Evolutionary conservation across 1,139 yeast species (phyloP), one percentile per base, ranked within the genome.

Genomic region (Lodderomyces oxycetoniae): DNA sequence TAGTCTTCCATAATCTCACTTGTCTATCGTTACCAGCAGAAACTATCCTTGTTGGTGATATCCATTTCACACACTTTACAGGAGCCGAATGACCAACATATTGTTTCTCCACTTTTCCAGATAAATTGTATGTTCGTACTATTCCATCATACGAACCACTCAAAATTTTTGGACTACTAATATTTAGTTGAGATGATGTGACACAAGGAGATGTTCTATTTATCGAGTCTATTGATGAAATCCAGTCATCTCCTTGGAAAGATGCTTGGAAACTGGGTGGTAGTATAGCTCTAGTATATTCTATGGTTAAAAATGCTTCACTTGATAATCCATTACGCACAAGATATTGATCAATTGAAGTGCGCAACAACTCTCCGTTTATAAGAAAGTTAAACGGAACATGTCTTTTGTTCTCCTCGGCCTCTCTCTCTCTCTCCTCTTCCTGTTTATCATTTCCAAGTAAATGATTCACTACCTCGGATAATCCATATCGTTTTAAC

Each of bases 141-240:
- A 89, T 75, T 43, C 97, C 97, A 56, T 91, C 98, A 52, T 89
- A 91, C 1, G 95, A 79, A 16, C 98, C 98, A 8, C 94, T 79
- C 35, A 88, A 69, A 36, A 89, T 84, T 49, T 76, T 72, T 14
- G 77, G 71, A 34, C 55, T 53, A 3, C 44, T 28, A 19, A 58
- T 41, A 6, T 46, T 20, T 35, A 60, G 45, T 33, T 63, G 60
- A 12, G 71, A 62, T 11, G 55, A 40, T 4, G 54, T 45, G 5
- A 53, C 63, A 10, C 57, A 49, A 17, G 37, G 34, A 15, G 61
- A 53, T 38, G 46, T 46, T 6, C 63, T 51, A 46, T 66, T 62
- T 41, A 64, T 59, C 22, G 79, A 59, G 50, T 78, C 77, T 30
- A 89, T 71, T 1, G 94, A 74, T 7, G 96, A 84, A 22, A 93